Conservation (phyloP, 345 rosid species). For the Conringia planisiliqua region DNA sequence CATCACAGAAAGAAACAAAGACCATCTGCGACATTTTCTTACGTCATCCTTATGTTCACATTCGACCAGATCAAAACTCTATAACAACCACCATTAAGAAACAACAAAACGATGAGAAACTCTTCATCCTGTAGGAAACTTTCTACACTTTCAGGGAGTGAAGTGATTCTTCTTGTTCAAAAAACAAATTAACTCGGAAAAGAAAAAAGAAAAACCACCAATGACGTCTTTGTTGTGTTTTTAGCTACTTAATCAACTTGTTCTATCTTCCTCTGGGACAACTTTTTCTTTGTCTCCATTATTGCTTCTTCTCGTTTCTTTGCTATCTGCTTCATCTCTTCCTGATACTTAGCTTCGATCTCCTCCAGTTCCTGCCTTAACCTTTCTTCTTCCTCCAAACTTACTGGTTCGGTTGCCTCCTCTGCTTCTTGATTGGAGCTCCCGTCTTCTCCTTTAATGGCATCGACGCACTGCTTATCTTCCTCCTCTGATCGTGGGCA, state of each 20-base stretch:
- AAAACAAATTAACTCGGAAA: neutral
- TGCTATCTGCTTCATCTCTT: slow-evolving; percentile 50
- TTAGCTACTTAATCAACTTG: slow-evolving; percentile 20
- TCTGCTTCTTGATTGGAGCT: slow-evolving; percentile 25
- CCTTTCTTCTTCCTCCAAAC: slow-evolving; percentile 42
- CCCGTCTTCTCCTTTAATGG: slow-evolving; percentile 26
- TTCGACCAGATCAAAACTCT: neutral
- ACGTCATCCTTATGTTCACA: neutral
- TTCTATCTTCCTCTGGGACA: slow-evolving; percentile 34
- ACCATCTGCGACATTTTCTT: neutral
- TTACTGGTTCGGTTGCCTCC: slow-evolving; percentile 31
- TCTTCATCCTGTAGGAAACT: slow-evolving; percentile 24
- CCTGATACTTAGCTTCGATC: slow-evolving; percentile 61
- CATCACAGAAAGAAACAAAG: neutral
- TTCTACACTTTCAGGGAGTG: slow-evolving; percentile 42
- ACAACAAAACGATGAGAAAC: neutral
- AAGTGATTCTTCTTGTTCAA: neutral
- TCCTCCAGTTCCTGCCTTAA: slow-evolving; percentile 48
- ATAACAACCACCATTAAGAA: neutral
- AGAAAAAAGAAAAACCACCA: neutral
- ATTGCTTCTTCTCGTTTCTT: slow-evolving; percentile 70
- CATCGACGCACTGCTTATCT: slow-evolving; percentile 15
- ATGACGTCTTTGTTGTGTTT: neutral
- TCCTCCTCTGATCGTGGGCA: slow-evolving; percentile 27
- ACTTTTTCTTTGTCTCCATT: slow-evolving; percentile 44